Percentiles rank a stretch among this genome's conserved stretches.
Evolutionary conservation across 2,329 filamentous ascomycete genomes (phyloP).

Genomic region (Periconia sp.): DNA sequence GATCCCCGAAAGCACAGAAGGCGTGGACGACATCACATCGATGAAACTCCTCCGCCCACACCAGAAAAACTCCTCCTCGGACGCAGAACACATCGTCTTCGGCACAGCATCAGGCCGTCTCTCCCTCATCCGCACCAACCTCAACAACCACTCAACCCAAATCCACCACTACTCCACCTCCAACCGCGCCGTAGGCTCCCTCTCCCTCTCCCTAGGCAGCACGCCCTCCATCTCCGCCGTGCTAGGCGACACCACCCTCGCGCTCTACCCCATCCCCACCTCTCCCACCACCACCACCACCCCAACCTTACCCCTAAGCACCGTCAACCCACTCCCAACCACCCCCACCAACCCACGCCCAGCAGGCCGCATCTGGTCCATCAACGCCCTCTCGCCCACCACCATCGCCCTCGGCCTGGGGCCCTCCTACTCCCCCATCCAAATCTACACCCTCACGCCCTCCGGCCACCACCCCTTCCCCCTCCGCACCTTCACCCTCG

Average conservation of each 20-base stretch:
- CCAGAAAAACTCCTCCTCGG: constrained; percentile 34
- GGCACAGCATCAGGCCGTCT: constrained; percentile 60
- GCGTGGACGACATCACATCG: constrained; percentile 61
- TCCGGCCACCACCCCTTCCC: constrained; percentile 45
- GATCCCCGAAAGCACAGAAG: constrained; percentile 53
- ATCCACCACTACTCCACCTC: constrained; percentile 45
- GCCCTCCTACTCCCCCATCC: constrained; percentile 46
- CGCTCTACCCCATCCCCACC: constrained; percentile 47
- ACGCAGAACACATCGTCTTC: constrained; percentile 53
- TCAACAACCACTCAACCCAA: constrained; percentile 16
- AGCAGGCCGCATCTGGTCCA: constrained; percentile 49
- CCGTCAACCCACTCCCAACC: constrained; percentile 17
- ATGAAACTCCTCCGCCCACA: constrained; percentile 55
- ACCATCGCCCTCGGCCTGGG: constrained; percentile 56
- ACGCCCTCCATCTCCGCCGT: constrained; percentile 54
- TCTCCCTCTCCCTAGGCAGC: constrained; percentile 47
- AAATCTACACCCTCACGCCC: constrained; percentile 54
- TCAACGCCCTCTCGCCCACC: constrained; percentile 54
- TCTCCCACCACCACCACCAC: constrained; percentile 19
- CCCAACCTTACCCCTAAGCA: constrained; percentile 14
- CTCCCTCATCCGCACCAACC: constrained; percentile 28
- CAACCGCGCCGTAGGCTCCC: constrained; percentile 48
- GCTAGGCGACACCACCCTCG: constrained; percentile 49
- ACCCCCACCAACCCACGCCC: not conserved
- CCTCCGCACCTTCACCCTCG: constrained; percentile 43